Base-by-base conservation (phyloP, 441 rosid genomes). In the Flueggea neowawraea region DNA sequence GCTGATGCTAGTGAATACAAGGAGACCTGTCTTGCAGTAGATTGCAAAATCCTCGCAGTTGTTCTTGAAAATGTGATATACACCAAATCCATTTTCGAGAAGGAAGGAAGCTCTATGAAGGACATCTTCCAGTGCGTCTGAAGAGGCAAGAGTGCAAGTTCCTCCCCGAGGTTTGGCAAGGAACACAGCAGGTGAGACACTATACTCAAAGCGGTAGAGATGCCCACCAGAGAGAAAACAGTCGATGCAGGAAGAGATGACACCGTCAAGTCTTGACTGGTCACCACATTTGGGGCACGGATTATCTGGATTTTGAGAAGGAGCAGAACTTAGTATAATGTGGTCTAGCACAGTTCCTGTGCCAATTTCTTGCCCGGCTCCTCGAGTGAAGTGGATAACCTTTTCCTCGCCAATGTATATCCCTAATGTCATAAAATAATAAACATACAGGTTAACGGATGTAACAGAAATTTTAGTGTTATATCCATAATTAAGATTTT, bases 11-110 rank as follows among this genome's bases (percentile, higher is more conserved):
- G 95, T 81, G 55, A 61, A 62, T 16, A 80, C 83, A 7, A 83
- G 75, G 54, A 83, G 49, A 53, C 96, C 92, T 0, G 96, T 88
- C 69, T 88, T 92, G 51, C 98, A 92, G 72, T 88, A 90, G 47
- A 90, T 80, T 0, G 98, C 97, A 33, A 88, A 88, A 72, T 91
- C 98, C 78, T 89, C 95, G 43, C 96, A 89, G 62, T 89, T 91
- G 74, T 91, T 91, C 60, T 72, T 81, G 70, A 87, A 75, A 10
- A 82, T 61, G 66, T 79, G 9, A 73, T 89, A 91, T 41, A 33
- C 80, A 31, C 92, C 97, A 65, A 91, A 89, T 10, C 91, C 92
- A 13, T 86, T 87, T 32, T 68, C 59, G 0, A 89, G 78, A 49
- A 91, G 90, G 67, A 52, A 87, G 4, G 41, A 50, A 3, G 88